These are phyloP conservation scores for Klebsormidium nitens DNA, from an alignment of 139 green algal species.

Conservation along the genomic window DNA sequence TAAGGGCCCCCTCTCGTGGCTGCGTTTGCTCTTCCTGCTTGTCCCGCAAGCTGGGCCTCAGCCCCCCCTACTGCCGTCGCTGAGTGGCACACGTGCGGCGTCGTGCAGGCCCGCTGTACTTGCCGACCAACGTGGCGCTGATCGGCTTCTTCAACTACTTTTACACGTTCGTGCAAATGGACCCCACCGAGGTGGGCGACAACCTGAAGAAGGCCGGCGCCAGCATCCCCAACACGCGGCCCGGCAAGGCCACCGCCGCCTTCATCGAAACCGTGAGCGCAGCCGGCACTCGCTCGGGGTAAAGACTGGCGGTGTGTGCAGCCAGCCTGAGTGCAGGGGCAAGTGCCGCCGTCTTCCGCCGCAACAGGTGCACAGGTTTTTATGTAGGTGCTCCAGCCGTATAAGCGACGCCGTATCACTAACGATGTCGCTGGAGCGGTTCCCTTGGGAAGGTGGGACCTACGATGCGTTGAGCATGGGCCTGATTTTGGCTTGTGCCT, in stretches of 20 bases:
- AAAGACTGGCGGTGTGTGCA: no score
- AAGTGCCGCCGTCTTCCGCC: not conserved
- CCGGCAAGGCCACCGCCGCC: conserved; percentile 78
- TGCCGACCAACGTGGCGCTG: conserved; percentile 75
- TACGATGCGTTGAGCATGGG: no score
- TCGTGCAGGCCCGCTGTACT: conserved; percentile 34
- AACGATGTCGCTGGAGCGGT: no score
- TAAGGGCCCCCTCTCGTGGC: not conserved
- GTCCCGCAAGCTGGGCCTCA: not conserved
- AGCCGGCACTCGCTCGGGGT: no score
- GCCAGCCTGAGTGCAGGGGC: no score
- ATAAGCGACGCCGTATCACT: no score
- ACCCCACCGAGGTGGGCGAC: conserved; percentile 92
- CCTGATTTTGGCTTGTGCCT: no score
- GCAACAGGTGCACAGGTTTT: not conserved
- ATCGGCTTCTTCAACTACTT: conserved; percentile 99
- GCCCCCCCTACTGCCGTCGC: not conserved
- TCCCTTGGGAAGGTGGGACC: no score
- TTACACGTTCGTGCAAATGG: conserved; percentile 98
- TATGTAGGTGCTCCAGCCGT: no score
- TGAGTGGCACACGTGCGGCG: not conserved
- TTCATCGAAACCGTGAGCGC: conserved; percentile 71
- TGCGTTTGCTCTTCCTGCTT: not conserved
- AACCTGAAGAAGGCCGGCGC: conserved; percentile 83
- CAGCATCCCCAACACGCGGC: conserved; percentile 82